Evolutionary conservation across 495 filamentous ascomycete species (phyloP), one percentile per base, ranked within the genome.

Genomic region (Staphylotrichum longicolle): DNA sequence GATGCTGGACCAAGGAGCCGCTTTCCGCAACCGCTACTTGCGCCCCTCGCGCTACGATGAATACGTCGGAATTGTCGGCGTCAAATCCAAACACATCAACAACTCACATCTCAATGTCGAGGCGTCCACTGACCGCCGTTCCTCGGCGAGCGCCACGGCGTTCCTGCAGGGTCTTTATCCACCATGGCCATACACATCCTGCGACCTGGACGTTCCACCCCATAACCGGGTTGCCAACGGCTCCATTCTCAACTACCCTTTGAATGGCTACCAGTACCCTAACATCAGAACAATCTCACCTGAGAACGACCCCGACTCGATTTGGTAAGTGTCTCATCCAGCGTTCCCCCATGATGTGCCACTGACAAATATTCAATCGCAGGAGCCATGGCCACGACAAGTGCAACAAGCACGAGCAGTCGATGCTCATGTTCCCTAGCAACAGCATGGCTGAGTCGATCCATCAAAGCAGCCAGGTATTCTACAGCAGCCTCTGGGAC

Each of bases 101-200:
- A 77, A 74, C 46, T 63, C 50, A 7, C 75, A 79, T 56, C 68
- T 80, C 30, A 61, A 61, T 54, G 40, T 77, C 52, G 53, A 63
- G 48, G 69, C 76, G 39, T 70, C 58, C 53, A 70, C 72, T 1
- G 72, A 78, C 30, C 54, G 65, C 11, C 75, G 67, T 50, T 66
- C 70, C 37, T 63, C 67, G 7, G 70, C 63, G 44, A 65, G 74
- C 35, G 75, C 77, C 42, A 32, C 71, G 27, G 75, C 77, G 11
- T 77, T 79, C 52, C 46, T 76, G 47, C 77, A 80, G 54, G 77
- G 77, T 1, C 69, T 80, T 34, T 79, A 79, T 40, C 77, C 77
- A 2, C 77, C 75, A 3, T 63, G 65, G 5, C 67, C 59, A 7
- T 53, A 67, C 30, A 47, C 53, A 1, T 4, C 40, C 11, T 61